These are phyloP conservation scores for Aspergillus pseudotamarii DNA, from an alignment of 2,329 filamentous ascomycete species.

Conservation along the genomic window DNA sequence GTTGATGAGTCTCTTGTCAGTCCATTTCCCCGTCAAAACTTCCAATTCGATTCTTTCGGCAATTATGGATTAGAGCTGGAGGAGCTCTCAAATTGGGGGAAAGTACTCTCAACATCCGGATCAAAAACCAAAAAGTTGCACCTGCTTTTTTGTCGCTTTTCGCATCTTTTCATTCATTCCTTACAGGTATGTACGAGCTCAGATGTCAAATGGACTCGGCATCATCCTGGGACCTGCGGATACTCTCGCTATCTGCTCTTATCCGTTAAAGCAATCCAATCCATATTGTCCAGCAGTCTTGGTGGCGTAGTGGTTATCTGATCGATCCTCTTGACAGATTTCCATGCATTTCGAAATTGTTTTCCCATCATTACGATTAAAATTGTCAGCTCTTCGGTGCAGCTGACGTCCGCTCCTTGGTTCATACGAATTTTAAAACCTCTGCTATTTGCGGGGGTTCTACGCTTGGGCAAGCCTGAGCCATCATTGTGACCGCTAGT, in stretches of 20 bases:
- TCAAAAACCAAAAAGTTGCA: neutral
- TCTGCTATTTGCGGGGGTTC: neutral
- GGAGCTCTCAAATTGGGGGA: neutral
- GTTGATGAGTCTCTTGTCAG: conserved; percentile 3
- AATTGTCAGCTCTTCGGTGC: conserved; percentile 21
- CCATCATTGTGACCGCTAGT: neutral
- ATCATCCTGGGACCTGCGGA: neutral
- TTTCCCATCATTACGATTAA: conserved; percentile 10
- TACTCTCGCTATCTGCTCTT: neutral
- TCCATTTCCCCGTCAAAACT: neutral
- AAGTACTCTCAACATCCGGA: neutral
- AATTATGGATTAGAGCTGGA: conserved; percentile 12
- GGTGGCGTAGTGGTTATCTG: neutral
- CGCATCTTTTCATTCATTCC: conserved; percentile 5
- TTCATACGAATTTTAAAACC: conserved; percentile 6
- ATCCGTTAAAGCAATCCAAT: too few species aligned
- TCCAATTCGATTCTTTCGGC: conserved; percentile 6
- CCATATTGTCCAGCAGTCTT: neutral
- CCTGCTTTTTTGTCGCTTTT: neutral
- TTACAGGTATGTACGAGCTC: conserved; percentile 10
- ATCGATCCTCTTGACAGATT: conserved; percentile 2
- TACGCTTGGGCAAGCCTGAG: conserved; percentile 3
- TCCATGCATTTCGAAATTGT: conserved; percentile 15
- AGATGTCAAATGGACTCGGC: neutral
- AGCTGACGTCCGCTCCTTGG: conserved; percentile 29